These are phyloP conservation scores for Pleurozium schreberi DNA, from an alignment of 225 moss, liverwort and hornwort genomes.

Conservation along the genomic window DNA sequence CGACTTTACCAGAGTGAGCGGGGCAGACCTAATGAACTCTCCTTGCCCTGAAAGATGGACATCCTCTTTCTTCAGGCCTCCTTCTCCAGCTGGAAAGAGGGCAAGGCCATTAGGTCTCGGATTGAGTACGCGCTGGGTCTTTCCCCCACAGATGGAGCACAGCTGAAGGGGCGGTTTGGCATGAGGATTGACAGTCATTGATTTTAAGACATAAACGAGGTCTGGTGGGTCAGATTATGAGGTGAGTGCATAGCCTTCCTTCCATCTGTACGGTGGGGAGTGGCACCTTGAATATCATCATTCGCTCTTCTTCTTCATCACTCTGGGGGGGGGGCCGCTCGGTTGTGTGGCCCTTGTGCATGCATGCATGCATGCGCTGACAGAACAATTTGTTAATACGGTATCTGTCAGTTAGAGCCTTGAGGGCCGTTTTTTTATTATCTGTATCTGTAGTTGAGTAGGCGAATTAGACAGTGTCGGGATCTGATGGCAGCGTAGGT, in stretches of 20 bases:
- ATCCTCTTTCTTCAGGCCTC: slow-evolving; percentile 13
- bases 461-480: slow-evolving; percentile 9
- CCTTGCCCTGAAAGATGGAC: neutral
- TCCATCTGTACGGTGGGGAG: neutral
- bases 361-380: slow-evolving; percentile 5
- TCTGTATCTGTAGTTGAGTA: slow-evolving; percentile 55
- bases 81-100: neutral
- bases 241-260: slow-evolving; percentile 3
- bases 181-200: slow-evolving; percentile 10
- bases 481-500: neutral
- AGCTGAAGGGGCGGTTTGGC: neutral
- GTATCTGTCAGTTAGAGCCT: slow-evolving; percentile 47
- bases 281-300: slow-evolving; percentile 8
- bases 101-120: neutral
- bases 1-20: neutral
- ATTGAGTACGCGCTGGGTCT: neutral
- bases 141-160: neutral
- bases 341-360: slow-evolving; percentile 13
- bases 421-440: slow-evolving; percentile 32
- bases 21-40: neutral
- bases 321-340: slow-evolving; percentile 1
- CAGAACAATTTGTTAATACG: slow-evolving; percentile 56
- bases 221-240: slow-evolving; percentile 25
- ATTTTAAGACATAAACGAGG: slow-evolving; percentile 27
- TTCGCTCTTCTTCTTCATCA: slow-evolving; percentile 5